phyloP scores from a whole-genome alignment of 345 rosid genomes.

The Viola odorata region DNA sequence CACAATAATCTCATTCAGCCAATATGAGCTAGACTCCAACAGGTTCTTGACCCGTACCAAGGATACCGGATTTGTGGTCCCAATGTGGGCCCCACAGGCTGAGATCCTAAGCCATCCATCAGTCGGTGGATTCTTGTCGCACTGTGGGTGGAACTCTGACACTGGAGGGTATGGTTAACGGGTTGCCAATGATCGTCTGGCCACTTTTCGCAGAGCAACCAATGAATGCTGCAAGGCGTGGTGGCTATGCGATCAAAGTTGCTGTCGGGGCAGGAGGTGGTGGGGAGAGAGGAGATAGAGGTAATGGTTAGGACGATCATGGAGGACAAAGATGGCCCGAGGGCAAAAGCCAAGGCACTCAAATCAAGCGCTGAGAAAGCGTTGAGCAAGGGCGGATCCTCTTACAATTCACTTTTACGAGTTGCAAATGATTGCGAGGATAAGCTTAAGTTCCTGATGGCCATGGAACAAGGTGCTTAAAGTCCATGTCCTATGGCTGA shows the following conservation, averaged over 20 bases:
- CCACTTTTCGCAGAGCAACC: constrained; percentile 65
- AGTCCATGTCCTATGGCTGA: neutral
- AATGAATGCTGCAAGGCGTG: constrained; percentile 53
- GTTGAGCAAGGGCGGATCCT: constrained; percentile 40
- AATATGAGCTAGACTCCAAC: too few species aligned
- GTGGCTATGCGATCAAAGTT: constrained; percentile 36
- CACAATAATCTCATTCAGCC: too few species aligned
- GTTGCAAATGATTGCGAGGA: constrained; percentile 24
- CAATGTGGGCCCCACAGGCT: constrained; percentile 55
- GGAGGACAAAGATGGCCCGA: constrained; percentile 35
- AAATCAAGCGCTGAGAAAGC: constrained; percentile 27
- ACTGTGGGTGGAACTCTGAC: constrained; percentile 72
- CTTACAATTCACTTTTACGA: constrained; percentile 20
- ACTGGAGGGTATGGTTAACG: constrained; percentile 50
- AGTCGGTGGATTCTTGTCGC: constrained; percentile 63
- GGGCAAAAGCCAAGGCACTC: constrained; percentile 27
- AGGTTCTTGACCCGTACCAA: constrained; percentile 35
- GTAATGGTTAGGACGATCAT: constrained; percentile 33
- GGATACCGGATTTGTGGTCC: constrained; percentile 35
- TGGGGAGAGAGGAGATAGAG: constrained; percentile 42
- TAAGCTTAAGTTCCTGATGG: neutral
- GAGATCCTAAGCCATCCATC: constrained; percentile 46
- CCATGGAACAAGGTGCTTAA: constrained; percentile 10
- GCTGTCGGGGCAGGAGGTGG: constrained; percentile 12
- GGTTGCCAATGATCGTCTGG: constrained; percentile 65